These are phyloP conservation scores for Penicillium sp. DNA, from an alignment of 2,329 filamentous ascomycete genomes.

Conservation along the genomic window DNA sequence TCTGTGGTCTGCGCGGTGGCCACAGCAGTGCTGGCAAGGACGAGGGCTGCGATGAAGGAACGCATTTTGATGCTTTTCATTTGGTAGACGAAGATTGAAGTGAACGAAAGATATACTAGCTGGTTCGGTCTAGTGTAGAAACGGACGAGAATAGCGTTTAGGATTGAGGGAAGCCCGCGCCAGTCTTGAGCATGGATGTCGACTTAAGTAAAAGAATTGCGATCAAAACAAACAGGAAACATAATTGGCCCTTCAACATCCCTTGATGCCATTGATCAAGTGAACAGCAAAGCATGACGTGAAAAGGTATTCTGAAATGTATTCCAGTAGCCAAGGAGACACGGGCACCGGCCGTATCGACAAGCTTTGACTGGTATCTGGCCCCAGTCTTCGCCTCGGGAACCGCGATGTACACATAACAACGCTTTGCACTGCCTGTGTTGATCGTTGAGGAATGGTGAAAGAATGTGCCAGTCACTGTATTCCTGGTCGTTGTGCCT, in stretches of 20 bases:
- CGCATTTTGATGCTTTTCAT: slow-evolving; percentile 19
- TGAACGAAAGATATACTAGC: not conserved
- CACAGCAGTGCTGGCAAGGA: slow-evolving; percentile 14
- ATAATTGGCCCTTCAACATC: slow-evolving; percentile 14
- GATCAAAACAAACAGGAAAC: slow-evolving; percentile 7
- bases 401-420: not conserved
- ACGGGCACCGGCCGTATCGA: not conserved
- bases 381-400: not conserved
- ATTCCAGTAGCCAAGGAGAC: slow-evolving; percentile 4
- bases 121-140: not conserved
- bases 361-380: slow-evolving; percentile 20
- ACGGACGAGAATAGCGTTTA: not conserved
- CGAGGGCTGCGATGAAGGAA: slow-evolving; percentile 18
- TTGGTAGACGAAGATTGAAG: not conserved
- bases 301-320: slow-evolving; percentile 13
- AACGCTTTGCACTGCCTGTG: not conserved
- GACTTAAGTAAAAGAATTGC: slow-evolving; percentile 13
- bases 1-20: slow-evolving; percentile 8
- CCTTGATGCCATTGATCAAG: slow-evolving; percentile 17
- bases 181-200: not conserved
- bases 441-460: slow-evolving; percentile 21
- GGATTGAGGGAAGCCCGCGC: not conserved
- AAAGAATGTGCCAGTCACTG: slow-evolving; percentile 23
- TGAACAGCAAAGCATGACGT: slow-evolving; percentile 16
- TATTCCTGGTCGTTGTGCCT: slow-evolving; percentile 7